Percentiles rank a stretch among this genome's conserved stretches.
Conservation (phyloP, 257 asterid genomes). For the Osmanthus fragrans region DNA sequence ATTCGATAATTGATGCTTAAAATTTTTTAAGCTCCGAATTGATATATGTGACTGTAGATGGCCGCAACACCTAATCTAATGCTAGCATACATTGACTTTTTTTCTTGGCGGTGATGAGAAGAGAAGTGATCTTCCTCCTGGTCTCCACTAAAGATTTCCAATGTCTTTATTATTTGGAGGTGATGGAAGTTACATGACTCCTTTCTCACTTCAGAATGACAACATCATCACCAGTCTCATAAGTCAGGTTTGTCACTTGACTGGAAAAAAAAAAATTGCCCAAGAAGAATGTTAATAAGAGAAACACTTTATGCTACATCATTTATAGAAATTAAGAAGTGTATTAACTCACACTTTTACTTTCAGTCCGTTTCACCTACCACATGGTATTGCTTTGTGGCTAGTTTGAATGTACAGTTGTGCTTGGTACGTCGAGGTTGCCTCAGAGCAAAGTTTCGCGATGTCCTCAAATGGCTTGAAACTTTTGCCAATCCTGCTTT, state of each 20-base stretch:
- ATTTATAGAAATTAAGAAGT: neutral
- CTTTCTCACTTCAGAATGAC: too few species aligned
- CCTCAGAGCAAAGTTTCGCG: conserved; percentile 66
- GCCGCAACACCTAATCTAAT: too few species aligned
- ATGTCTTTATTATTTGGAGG: too few species aligned
- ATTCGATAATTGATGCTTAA: neutral
- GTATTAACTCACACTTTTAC: conserved; percentile 12
- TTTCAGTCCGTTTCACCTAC: conserved; percentile 91
- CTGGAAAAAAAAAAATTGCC: conserved; percentile 3
- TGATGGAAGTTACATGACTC: too few species aligned
- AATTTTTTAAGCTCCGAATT: too few species aligned
- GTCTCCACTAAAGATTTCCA: too few species aligned
- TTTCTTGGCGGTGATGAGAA: too few species aligned
- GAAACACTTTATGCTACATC: neutral
- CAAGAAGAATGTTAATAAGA: conserved; percentile 7
- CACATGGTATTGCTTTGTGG: conserved; percentile 94
- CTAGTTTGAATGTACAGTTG: conserved; percentile 96
- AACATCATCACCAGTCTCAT: too few species aligned
- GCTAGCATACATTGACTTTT: too few species aligned
- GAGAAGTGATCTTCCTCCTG: too few species aligned
- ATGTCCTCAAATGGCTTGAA: conserved; percentile 79
- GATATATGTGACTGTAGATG: too few species aligned
- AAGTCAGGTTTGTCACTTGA: neutral
- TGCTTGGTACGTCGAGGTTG: conserved; percentile 89
- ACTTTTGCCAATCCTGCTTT: too few species aligned